Percentiles rank a stretch among this genome's conserved stretches.
These are phyloP conservation scores for Geranium brycei DNA, from an alignment of 345 rosid species.

Conservation along the genomic window DNA sequence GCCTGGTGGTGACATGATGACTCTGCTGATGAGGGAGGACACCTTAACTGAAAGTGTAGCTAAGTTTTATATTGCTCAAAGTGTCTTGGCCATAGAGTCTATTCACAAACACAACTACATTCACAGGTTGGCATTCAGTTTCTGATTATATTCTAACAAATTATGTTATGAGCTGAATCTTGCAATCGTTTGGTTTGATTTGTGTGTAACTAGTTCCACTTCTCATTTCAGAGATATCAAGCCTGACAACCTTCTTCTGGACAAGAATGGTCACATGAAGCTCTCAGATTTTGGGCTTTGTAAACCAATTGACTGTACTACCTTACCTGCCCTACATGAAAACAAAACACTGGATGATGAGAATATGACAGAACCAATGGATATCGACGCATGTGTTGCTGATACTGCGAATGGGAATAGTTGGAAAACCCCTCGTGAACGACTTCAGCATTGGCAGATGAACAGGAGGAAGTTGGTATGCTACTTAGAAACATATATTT, in stretches of 20 bases:
- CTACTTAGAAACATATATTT: background rate
- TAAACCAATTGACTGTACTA: constrained; percentile 86
- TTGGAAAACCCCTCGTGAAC: constrained; percentile 85
- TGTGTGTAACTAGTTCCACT: background rate
- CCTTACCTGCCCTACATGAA: constrained; percentile 70
- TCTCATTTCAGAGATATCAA: constrained; percentile 67
- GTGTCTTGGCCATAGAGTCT: constrained; percentile 90
- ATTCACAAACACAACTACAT: constrained; percentile 85
- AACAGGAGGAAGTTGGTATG: constrained; percentile 88
- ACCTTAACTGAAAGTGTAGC: constrained; percentile 76
- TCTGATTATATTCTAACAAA: constrained; percentile 4
- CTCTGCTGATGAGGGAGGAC: constrained; percentile 85
- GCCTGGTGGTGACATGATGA: constrained; percentile 98
- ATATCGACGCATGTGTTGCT: constrained; percentile 64
- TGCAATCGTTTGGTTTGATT: constrained; percentile 9
- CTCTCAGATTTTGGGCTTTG: constrained; percentile 95
- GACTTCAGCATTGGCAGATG: constrained; percentile 99
- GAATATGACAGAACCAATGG: constrained; percentile 61
- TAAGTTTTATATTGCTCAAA: constrained; percentile 82
- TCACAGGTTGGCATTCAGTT: constrained; percentile 54
- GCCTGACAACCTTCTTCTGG: constrained; percentile 92
- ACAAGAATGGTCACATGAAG: constrained; percentile 95
- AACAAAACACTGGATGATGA: constrained; percentile 58
- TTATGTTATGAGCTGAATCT: constrained; percentile 6
- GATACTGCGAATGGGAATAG: constrained; percentile 63